Evolutionary conservation across 129 eudicot genomes (phyloP), one percentile per base, ranked within the genome.

Genomic region (Artemisia tridentata): DNA sequence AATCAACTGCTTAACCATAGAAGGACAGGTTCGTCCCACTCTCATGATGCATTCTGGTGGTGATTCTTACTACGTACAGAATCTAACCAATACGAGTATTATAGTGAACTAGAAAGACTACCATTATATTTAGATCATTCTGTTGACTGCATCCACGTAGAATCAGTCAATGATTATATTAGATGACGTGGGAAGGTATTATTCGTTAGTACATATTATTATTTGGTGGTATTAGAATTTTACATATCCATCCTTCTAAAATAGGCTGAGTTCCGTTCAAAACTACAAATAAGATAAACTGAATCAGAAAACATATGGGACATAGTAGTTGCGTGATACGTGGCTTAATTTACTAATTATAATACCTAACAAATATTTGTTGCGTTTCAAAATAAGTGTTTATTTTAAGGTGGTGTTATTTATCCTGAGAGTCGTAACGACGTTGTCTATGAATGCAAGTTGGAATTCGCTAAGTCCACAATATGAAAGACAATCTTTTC

Each of bases 1-100:
- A 10, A 55, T 82, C 58, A 57, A 53, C 13, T 82, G 86, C 60
- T 21, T 53, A 38, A 4, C 5, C 52, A 5, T 16, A 23, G 18
- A 3, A 2, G 5, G 9, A 11, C 2, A 0, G 1, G 20, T 21
- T 7, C 16, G 2, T 51, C 72, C 78, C n/a, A n/a, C n/a, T n/a
- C n/a, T n/a, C 46, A 18, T 7, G 8, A 55, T 78, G 15, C 0
- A 3, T 1, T 20, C 72, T 3, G 58, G 46, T 7, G 1, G 9
- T 0, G 62, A 61, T 41, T 14, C 45, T 23, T 82, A 68, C 60
- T 21, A 50, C 6, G 80, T 82, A 10, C 0, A 2, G 1, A 59
- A 4, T 0, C 64, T 82, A 25, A 4, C 1, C 9, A 0, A 7
- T 1, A 1, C 19, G 1, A 68, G 7, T 34, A 41, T 82, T 60